phyloP scores from a whole-genome alignment of 2,329 filamentous ascomycete species.

The Geoglossum cookeanum region DNA sequence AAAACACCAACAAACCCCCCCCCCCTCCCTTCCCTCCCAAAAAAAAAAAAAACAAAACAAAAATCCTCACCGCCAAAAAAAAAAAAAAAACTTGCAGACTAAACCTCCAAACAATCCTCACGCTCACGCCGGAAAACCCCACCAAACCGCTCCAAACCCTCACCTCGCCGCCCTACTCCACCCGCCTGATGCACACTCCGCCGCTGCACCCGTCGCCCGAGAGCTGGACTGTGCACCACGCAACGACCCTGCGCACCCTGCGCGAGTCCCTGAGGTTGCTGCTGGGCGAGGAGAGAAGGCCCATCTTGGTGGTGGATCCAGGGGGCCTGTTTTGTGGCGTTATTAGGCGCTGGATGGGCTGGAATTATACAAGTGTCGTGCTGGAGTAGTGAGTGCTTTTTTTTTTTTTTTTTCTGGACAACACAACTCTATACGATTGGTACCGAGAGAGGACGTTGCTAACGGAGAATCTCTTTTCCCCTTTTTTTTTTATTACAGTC shows the following conservation, averaged over 20 bases:
- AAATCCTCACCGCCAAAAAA: not conserved
- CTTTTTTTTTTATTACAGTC: not conserved
- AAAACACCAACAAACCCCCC: too few relatives aligned
- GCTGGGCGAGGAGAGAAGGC: not conserved
- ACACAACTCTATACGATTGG: not conserved
- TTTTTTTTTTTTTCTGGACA: not conserved
- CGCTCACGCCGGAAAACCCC: not conserved
- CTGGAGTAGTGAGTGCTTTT: not conserved
- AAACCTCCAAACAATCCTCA: not conserved
- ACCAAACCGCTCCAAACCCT: not conserved
- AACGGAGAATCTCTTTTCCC: too few relatives aligned
- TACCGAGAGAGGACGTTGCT: too few relatives aligned
- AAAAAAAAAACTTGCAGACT: not conserved
- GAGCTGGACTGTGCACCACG: not conserved
- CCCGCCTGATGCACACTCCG: not conserved
- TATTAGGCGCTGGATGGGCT: not conserved
- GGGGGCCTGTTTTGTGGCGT: constrained; percentile 2
- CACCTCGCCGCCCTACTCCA: not conserved
- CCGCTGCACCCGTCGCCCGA: not conserved
- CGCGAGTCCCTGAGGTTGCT: not conserved
- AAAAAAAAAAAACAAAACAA: not conserved
- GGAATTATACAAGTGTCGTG: not conserved
- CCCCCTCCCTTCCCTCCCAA: not conserved
- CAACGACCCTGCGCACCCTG: not conserved
- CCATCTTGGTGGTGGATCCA: not conserved